These are phyloP conservation scores for Lipomyces chichibuensis DNA, from an alignment of 805 yeast genomes.

Conservation along the genomic window DNA sequence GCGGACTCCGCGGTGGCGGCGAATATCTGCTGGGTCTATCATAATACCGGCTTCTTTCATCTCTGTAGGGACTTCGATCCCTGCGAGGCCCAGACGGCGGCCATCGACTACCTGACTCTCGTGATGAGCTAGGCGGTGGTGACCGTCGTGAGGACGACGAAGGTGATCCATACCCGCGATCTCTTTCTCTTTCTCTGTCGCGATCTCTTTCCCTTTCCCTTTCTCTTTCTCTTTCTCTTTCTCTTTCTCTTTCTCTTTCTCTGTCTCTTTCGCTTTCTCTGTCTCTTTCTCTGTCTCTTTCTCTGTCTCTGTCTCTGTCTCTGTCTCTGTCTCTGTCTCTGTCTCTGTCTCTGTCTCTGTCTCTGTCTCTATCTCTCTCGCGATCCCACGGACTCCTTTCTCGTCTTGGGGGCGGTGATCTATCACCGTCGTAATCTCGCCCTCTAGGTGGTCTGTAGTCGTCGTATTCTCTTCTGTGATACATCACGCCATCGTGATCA, in stretches of 20 bases:
- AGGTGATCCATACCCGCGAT: slow-evolving; percentile 9
- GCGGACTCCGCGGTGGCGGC: slow-evolving; percentile 13
- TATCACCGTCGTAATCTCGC: slow-evolving; percentile 15
- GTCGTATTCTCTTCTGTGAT: slow-evolving; percentile 15
- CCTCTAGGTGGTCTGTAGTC: not conserved
- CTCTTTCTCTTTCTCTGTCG: slow-evolving; percentile 15
- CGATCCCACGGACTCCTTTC: slow-evolving; percentile 26
- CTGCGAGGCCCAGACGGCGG: slow-evolving; percentile 1
- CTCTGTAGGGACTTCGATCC: slow-evolving; percentile 5
- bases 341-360: slow-evolving; percentile 18
- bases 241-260: slow-evolving; percentile 13
- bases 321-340: slow-evolving; percentile 13
- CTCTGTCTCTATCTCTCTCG: slow-evolving; percentile 19
- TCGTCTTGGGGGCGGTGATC: slow-evolving; percentile 14
- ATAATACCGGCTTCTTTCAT: slow-evolving; percentile 8
- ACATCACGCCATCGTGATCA: slow-evolving; percentile 3
- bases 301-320: slow-evolving; percentile 12
- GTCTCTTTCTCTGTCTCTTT: slow-evolving; percentile 22
- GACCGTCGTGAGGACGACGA: slow-evolving; percentile 7
- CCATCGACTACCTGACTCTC: not conserved
- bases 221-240: slow-evolving; percentile 21
- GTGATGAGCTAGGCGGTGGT: slow-evolving; percentile 4
- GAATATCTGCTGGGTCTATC: slow-evolving; percentile 16
- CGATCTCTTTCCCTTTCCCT: slow-evolving; percentile 11
- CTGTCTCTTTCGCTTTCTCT: slow-evolving; percentile 11